Evolutionary conservation across 306 rosid genomes (phyloP).

Genomic region (Ormosia semicastrata): DNA sequence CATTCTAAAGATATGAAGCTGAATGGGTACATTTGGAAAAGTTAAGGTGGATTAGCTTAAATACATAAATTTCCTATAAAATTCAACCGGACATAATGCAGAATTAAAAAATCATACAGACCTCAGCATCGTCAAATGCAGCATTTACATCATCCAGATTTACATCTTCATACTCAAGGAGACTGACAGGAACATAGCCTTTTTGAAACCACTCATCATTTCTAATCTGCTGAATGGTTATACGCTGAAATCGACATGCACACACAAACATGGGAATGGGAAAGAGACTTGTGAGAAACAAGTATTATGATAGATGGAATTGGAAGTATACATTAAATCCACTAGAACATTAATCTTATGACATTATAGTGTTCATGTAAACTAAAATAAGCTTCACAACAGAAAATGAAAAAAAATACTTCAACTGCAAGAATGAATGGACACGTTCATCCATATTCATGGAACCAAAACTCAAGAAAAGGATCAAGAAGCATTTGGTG

Average conservation of each 20-base stretch:
- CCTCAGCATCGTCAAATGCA: conserved; percentile 81
- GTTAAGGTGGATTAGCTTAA: neutral
- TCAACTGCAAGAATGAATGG: neutral
- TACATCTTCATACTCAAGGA: conserved; percentile 79
- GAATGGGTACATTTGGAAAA: conserved; percentile 1
- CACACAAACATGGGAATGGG: neutral
- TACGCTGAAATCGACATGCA: conserved; percentile 50
- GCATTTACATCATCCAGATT: conserved; percentile 90
- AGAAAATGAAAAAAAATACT: neutral
- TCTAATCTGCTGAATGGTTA: conserved; percentile 71
- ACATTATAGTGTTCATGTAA: neutral
- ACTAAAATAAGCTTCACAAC: conserved; percentile 14
- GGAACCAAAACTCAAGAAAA: neutral
- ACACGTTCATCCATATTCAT: neutral
- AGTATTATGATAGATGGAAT: neutral
- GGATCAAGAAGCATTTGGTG: neutral
- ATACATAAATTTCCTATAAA: neutral
- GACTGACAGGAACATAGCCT: conserved; percentile 55
- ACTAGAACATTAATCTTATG: neutral
- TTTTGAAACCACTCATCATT: conserved; percentile 79
- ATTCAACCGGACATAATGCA: neutral
- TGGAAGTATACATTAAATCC: neutral
- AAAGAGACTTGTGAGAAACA: conserved; percentile 26
- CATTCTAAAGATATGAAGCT: neutral
- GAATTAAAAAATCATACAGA: conserved; percentile 35